Evolutionary conservation across 768 basidiomycete species (phyloP).

Genomic region (Omphalotus guepiniiformis): DNA sequence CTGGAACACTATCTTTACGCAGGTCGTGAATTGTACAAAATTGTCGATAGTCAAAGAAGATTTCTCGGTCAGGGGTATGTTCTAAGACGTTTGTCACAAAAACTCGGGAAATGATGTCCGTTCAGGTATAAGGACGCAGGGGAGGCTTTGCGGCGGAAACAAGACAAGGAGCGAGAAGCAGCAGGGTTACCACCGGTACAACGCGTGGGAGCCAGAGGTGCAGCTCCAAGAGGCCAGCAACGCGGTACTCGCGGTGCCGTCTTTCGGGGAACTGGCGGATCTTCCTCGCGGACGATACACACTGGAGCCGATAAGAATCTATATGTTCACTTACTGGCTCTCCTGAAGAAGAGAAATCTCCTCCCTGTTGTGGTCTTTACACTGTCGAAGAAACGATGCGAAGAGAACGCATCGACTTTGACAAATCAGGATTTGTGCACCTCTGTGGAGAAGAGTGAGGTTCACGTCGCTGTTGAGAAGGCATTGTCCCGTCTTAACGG

Average conservation of each 20-base stretch:
- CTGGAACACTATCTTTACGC: conserved; percentile 96
- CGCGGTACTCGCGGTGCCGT: conserved; percentile 39
- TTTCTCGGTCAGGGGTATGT: conserved; percentile 70
- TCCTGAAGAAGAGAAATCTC: conserved; percentile 79
- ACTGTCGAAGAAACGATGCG: conserved; percentile 94
- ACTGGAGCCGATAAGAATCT: conserved; percentile 81
- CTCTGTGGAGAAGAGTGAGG: conserved; percentile 92
- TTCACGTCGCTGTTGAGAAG: conserved; percentile 91
- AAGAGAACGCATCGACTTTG: conserved; percentile 91
- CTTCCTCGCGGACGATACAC: conserved; percentile 52
- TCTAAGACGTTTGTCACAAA: conserved; percentile 4
- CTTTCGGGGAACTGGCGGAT: conserved; percentile 31
- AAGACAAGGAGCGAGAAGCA: conserved; percentile 97
- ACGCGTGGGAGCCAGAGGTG: conserved; percentile 76
- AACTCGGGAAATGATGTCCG: conserved; percentile 2
- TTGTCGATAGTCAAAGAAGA: conserved; percentile 77
- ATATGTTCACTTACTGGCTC: conserved; percentile 87
- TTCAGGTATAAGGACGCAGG: conserved; percentile 84
- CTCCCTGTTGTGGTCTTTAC: conserved; percentile 97
- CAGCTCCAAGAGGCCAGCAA: conserved; percentile 52
- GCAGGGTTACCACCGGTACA: conserved; percentile 87
- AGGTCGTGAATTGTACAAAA: conserved; percentile 88
- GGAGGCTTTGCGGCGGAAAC: conserved; percentile 86
- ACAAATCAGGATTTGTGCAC: conserved; percentile 86
- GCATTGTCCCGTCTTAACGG: conserved; percentile 90